phyloP scores from a whole-genome alignment of 176 grass and related monocot genomes.

The Aegilops umbellulata region DNA sequence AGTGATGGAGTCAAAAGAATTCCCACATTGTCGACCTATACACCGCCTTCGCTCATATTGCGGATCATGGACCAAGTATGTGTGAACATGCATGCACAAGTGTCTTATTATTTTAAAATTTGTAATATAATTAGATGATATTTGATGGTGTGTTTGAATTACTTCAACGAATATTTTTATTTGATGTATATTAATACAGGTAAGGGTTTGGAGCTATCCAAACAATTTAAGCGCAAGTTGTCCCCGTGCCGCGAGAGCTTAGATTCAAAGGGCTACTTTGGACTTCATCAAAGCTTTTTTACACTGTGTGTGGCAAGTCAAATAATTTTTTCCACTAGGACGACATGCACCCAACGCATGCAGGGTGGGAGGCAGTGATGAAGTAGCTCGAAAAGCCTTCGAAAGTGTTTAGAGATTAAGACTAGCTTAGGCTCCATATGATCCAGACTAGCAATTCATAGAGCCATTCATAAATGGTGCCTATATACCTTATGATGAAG shows the following conservation, averaged over 20 bases:
- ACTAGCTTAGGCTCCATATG: background rate
- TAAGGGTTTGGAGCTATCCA: background rate
- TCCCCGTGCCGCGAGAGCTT: constrained; percentile 33
- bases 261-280: background rate
- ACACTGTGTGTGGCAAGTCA: background rate
- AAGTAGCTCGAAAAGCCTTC: background rate
- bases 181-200: background rate
- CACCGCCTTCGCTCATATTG: constrained; percentile 1
- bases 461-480: no score
- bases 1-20: background rate
- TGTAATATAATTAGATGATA: background rate
- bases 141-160: background rate
- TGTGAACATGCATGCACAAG: background rate
- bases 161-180: background rate
- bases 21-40: background rate
- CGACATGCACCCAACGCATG: background rate
- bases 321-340: constrained; percentile 34
- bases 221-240: constrained; percentile 17
- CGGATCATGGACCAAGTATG: background rate
- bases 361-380: constrained; percentile 17
- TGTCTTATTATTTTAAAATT: background rate
- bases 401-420: background rate
- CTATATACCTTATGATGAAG: no score
- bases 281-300: background rate
- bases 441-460: no score